Base-by-base conservation (phyloP, 768 basidiomycete species). In the Amanita rimosa region DNA sequence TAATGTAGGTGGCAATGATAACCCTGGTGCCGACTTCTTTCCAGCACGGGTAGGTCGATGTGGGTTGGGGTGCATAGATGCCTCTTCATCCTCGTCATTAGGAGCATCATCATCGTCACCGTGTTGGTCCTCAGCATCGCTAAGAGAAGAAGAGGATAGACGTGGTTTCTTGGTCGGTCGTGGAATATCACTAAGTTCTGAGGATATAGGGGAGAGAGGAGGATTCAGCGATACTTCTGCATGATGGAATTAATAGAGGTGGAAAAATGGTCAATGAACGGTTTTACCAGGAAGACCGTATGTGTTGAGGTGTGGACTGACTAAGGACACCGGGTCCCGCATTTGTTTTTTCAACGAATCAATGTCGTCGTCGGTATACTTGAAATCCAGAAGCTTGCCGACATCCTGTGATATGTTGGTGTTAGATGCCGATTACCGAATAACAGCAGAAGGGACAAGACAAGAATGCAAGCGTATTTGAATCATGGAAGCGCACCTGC, bases 301-400 rank as follows among this genome's bases (percentile, higher is more conserved):
- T 27, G 67, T 55, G 41, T 69, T 67, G 27, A 68, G 67, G 21
- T 68, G 62, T 24, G 77, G 73, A 46, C 75, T 75, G 22, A 74
- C 69, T 45, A 68, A 65, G 11, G 77, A 73, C 16, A 71, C 68
- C 0, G 75, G 72, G 31, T 75, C 61, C 47, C 64, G 66, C 78
- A 90, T 83, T 63, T 85, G 85, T 56, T 78, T 77, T 52, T 83
- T 76, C 49, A 89, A 61, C 14, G 83, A 81, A 22, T 69, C 58
- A 38, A 91, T 79, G 53, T 82, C 79, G 16, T 78, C 78, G 62
- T 91, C 81, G 10, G 67, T 67, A 61, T 89, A 89, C 42, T 74
- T 70, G 56, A 93, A 93, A 64, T 91, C 84, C n/a, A 85, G 70
- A 8, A 94, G 69, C 57, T 78, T 78, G 42, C 79, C 80, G 27